Percentiles rank a stretch among this genome's conserved stretches.
These are phyloP conservation scores for Picocystis sp. DNA, from an alignment of 163 green algal species.

Conservation along the genomic window DNA sequence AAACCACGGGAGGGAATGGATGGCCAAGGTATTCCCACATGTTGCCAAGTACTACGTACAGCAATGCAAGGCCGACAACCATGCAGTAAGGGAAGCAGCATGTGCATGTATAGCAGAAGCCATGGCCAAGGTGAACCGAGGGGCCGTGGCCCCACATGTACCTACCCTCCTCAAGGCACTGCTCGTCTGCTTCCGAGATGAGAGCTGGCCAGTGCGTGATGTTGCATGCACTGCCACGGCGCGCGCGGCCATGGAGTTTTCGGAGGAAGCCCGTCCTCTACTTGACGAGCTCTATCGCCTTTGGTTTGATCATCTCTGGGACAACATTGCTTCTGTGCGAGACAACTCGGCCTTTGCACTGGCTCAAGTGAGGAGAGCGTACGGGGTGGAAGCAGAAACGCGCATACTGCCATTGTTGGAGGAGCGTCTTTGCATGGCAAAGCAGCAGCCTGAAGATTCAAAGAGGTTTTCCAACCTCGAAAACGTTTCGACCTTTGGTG, in stretches of 20 bases:
- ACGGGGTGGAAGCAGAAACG: constrained; percentile 13
- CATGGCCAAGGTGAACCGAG: constrained; percentile 44
- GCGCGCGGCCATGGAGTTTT: constrained; percentile 26
- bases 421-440: constrained; percentile 38
- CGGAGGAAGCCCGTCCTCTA: constrained; percentile 32
- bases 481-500: constrained; percentile 51
- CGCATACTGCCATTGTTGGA: constrained; percentile 8
- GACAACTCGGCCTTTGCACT: constrained; percentile 56
- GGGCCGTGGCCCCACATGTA: constrained; percentile 43
- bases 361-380: constrained; percentile 29
- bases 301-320: constrained; percentile 65
- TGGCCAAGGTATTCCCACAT: constrained; percentile 28
- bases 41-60: constrained; percentile 61
- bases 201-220: constrained; percentile 65
- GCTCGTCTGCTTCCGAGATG: constrained; percentile 64
- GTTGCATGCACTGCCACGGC: constrained; percentile 11
- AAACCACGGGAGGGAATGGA: constrained; percentile 29
- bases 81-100: constrained; percentile 69
- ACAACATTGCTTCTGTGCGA: constrained; percentile 74
- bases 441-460: constrained; percentile 44
- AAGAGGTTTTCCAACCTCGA: constrained; percentile 28
- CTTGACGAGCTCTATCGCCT: constrained; percentile 44
- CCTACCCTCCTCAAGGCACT: constrained; percentile 47
- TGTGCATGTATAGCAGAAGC: constrained; percentile 82
- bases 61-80: constrained; percentile 68